These are phyloP conservation scores for Lactifluus volemus DNA, from an alignment of 768 basidiomycete species.

Conservation along the genomic window DNA sequence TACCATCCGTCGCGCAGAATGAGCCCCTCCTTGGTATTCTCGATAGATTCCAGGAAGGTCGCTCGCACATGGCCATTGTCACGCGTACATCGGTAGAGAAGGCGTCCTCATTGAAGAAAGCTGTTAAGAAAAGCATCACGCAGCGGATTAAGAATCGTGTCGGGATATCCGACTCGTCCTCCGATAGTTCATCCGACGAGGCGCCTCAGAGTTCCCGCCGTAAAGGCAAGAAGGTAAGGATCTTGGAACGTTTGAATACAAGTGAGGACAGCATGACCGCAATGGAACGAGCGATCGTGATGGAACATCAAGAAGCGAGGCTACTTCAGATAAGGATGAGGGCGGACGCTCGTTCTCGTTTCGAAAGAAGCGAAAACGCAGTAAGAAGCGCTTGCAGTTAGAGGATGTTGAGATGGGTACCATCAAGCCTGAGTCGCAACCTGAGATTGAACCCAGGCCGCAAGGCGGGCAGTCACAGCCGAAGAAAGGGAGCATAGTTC, in stretches of 20 bases:
- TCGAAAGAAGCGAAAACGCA: slow-evolving; percentile 21
- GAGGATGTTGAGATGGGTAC: slow-evolving; percentile 28
- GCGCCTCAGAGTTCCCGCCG: slow-evolving; percentile 19
- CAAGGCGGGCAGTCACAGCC: slow-evolving; percentile 14
- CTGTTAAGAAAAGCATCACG: slow-evolving; percentile 71
- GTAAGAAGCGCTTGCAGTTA: slow-evolving; percentile 15
- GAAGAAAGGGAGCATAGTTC: slow-evolving; percentile 17
- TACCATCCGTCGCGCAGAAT: slow-evolving; percentile 80
- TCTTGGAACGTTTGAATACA: not conserved
- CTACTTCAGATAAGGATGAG: slow-evolving; percentile 17
- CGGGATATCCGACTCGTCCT: slow-evolving; percentile 39
- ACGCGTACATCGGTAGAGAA: slow-evolving; percentile 29
- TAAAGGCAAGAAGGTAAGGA: slow-evolving; percentile 17
- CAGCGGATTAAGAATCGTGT: slow-evolving; percentile 70
- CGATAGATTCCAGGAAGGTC: slow-evolving; percentile 83
- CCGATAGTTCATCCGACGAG: slow-evolving; percentile 40
- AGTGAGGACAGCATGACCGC: slow-evolving; percentile 3
- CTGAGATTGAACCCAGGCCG: slow-evolving; percentile 22
- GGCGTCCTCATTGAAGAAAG: slow-evolving; percentile 76
- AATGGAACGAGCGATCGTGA: slow-evolving; percentile 21
- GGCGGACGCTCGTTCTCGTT: slow-evolving; percentile 15
- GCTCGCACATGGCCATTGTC: slow-evolving; percentile 89
- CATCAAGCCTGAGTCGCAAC: slow-evolving; percentile 19
- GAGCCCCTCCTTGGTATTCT: slow-evolving; percentile 78
- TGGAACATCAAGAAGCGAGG: slow-evolving; percentile 21